These are phyloP conservation scores for Escallonia herrerae DNA, from an alignment of 129 eudicot genomes.

Conservation along the genomic window DNA sequence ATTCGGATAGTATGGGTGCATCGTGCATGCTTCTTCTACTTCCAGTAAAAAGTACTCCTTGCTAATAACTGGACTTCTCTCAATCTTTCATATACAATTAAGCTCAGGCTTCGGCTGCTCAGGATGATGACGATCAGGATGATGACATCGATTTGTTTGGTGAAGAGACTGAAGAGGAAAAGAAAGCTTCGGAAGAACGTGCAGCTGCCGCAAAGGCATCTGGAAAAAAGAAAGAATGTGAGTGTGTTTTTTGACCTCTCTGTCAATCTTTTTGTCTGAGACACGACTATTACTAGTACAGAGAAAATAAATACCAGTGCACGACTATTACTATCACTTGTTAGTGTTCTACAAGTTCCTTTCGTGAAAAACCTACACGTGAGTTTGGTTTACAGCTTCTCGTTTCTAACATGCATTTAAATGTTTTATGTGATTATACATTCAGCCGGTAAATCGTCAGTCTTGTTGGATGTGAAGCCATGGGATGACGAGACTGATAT, in stretches of 20 bases:
- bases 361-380: background rate
- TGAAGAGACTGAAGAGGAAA: constrained; percentile 98
- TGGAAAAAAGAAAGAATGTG: constrained; percentile 88
- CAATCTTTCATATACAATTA: background rate
- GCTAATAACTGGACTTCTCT: background rate
- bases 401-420: background rate
- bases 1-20: background rate
- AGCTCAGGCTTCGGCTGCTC: constrained; percentile 64
- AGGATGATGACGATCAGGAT: constrained; percentile 68
- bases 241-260: constrained; percentile 15
- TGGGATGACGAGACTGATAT: constrained; percentile 96
- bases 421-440: background rate
- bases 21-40: too few relatives aligned
- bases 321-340: too few relatives aligned
- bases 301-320: too few relatives aligned
- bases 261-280: background rate
- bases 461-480: constrained; percentile 75
- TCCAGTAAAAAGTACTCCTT: too few relatives aligned
- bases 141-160: constrained; percentile 92
- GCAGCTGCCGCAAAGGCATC: constrained; percentile 84
- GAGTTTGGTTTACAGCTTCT: background rate
- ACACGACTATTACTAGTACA: background rate
- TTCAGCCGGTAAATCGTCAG: constrained; percentile 80
- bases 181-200: constrained; percentile 86
- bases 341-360: background rate